phyloP scores from a whole-genome alignment of 2,329 filamentous ascomycete genomes.

The Diplodia mutila region DNA sequence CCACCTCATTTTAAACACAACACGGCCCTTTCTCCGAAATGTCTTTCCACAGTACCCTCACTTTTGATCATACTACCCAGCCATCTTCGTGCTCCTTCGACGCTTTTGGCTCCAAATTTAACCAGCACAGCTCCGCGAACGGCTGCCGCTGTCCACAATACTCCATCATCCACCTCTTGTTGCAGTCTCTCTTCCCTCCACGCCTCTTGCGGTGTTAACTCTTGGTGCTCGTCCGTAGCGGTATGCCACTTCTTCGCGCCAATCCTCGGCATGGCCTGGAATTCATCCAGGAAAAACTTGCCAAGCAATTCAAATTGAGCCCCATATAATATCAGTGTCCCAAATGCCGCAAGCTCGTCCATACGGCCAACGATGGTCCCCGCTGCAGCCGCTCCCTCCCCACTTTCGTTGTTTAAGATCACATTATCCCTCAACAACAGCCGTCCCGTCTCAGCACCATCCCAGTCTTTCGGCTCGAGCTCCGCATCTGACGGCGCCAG shows the following conservation, averaged over 20 bases:
- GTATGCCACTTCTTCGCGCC: constrained; percentile 76
- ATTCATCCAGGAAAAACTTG: constrained; percentile 78
- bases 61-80: constrained; percentile 72
- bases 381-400: background rate
- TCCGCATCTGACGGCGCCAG: constrained; percentile 37
- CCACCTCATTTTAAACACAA: constrained; percentile 58
- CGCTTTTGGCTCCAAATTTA: constrained; percentile 82
- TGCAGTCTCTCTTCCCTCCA: constrained; percentile 57
- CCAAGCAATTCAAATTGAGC: constrained; percentile 68
- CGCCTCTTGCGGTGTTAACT: constrained; percentile 43
- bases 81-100: constrained; percentile 83
- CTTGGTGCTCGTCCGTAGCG: constrained; percentile 35
- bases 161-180: constrained; percentile 55
- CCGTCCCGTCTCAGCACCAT: constrained; percentile 43
- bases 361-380: constrained; percentile 58
- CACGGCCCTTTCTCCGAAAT: constrained; percentile 80
- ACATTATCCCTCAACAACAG: constrained; percentile 86
- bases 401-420: constrained; percentile 57
- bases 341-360: constrained; percentile 75
- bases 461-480: constrained; percentile 13
- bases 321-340: constrained; percentile 82
- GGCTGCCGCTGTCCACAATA: constrained; percentile 45
- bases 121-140: constrained; percentile 75
- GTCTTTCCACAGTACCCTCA: constrained; percentile 70
- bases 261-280: constrained; percentile 76